Conservation (phyloP, 306 rosid genomes). For the Heteromeles arbutifolia region DNA sequence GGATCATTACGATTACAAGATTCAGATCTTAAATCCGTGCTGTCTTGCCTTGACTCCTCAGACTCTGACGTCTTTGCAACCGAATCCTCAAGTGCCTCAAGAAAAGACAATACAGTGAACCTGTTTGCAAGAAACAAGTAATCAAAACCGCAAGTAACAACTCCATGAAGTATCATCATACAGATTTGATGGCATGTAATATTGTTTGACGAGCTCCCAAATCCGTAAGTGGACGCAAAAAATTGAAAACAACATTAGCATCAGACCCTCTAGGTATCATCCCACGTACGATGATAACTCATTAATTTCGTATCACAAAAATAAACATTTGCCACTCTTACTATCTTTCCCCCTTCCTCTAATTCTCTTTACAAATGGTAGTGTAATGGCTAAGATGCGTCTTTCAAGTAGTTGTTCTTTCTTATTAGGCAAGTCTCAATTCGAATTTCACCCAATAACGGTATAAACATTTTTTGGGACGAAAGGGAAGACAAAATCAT, state of each 20-base stretch:
- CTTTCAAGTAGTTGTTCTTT: neutral
- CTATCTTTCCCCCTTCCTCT: neutral
- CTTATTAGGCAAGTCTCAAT: neutral
- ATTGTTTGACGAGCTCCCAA: neutral
- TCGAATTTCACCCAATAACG: neutral
- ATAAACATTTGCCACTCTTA: no score
- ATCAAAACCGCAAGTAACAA: neutral
- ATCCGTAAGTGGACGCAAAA: neutral
- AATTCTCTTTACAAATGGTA: neutral
- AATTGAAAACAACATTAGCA: neutral
- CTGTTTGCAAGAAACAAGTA: conserved; percentile 48
- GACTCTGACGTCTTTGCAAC: conserved; percentile 40
- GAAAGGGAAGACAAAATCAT: neutral
- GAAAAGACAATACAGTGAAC: conserved; percentile 83
- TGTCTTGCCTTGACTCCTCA: conserved; percentile 58
- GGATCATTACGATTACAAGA: conserved; percentile 51
- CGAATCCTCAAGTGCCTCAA: conserved; percentile 92
- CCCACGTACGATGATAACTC: no score
- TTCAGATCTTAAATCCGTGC: conserved; percentile 62
- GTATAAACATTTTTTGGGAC: neutral
- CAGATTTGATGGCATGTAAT: neutral
- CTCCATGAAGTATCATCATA: neutral
- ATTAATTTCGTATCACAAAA: no score
- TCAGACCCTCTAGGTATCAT: no score
- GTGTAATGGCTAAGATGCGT: neutral